Base-by-base conservation (phyloP, 2,329 filamentous ascomycete species). In the Fusarium sp. region DNA sequence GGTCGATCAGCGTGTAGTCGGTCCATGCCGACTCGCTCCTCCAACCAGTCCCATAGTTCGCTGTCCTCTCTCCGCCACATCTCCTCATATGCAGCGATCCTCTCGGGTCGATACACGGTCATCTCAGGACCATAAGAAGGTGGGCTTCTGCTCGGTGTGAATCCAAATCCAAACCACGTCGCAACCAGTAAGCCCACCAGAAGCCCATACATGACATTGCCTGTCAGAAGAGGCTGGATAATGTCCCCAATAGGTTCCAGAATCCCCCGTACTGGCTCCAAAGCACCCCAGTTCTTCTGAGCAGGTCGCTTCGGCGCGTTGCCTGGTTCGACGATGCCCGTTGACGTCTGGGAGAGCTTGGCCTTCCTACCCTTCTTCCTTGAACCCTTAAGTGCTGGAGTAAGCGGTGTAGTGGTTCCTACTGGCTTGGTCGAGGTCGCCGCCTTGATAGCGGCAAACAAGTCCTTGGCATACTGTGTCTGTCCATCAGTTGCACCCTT, bases 401-500 rank as follows among this genome's bases (percentile, higher is more conserved):
- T 82, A 23, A 80, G 76, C 14, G 78, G 80, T 49, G 82, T 84
- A 70, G 78, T 27, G 20, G 23, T 77, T 14, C 85, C 79, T 31
- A 88, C 84, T 34, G 86, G 80, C 61, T 89, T 91, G 5, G 90
- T 85, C 14, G 88, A 88, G 16, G 97, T 87, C 11, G 91, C 91
- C 42, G 87, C 85, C 76, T 90, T 93, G 16, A 98, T 83, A 27
- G 90, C 86, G 9, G 90, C 87, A 58, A 94, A 87, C 5, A 99
- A 81, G 61, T 95, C 91, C 72, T 91, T 94, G 68, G 91, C 92
- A 77, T 96, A 97, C 62, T 90, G 86, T 8, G 85, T 85, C 80
- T 99, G 96, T 27, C 96, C 96, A 61, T 97, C 94, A 68, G 91
- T 94, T 44, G 94, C 93, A 64, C 93, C 95, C 79, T 97, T 97